Percentiles rank a stretch among this genome's conserved stretches.
These are phyloP conservation scores for Allium cepa DNA, from an alignment of 106 monocot genomes.

Conservation along the genomic window DNA sequence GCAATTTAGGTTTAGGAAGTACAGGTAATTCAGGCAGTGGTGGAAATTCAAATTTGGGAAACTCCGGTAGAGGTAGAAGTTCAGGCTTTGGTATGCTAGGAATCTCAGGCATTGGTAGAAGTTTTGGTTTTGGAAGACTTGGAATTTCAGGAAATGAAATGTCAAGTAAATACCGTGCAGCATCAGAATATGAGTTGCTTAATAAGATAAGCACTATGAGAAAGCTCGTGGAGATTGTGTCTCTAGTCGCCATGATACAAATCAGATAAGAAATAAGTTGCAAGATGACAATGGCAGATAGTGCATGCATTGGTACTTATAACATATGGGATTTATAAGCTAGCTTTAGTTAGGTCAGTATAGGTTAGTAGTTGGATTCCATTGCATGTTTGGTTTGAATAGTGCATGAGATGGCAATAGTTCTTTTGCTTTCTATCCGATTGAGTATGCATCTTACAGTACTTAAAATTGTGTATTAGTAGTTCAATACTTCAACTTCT, in stretches of 20 bases:
- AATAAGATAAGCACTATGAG: slow-evolving; percentile 12
- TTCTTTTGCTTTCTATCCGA: neutral
- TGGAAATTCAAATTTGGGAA: slow-evolving; percentile 1
- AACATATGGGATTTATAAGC: neutral
- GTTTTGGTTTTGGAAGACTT: neutral
- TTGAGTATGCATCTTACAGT: neutral
- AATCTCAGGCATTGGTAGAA: neutral
- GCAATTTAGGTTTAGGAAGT: too few species aligned
- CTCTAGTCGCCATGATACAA: neutral
- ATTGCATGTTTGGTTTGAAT: neutral
- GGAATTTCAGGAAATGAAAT: neutral
- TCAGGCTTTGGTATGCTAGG: neutral
- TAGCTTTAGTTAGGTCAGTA: neutral
- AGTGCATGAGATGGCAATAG: neutral
- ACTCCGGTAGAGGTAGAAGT: neutral
- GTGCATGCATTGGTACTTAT: neutral
- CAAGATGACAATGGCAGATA: neutral
- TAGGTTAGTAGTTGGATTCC: neutral
- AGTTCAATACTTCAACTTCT: too few species aligned
- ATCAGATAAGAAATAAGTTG: neutral
- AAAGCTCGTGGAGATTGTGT: neutral
- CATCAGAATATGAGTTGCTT: neutral
- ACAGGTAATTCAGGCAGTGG: neutral
- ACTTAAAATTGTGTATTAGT: too few species aligned
- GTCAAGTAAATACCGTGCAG: slow-evolving; percentile 7